phyloP scores from a whole-genome alignment of 2,329 filamentous ascomycete species.

The Fusarium solani-melongenae region DNA sequence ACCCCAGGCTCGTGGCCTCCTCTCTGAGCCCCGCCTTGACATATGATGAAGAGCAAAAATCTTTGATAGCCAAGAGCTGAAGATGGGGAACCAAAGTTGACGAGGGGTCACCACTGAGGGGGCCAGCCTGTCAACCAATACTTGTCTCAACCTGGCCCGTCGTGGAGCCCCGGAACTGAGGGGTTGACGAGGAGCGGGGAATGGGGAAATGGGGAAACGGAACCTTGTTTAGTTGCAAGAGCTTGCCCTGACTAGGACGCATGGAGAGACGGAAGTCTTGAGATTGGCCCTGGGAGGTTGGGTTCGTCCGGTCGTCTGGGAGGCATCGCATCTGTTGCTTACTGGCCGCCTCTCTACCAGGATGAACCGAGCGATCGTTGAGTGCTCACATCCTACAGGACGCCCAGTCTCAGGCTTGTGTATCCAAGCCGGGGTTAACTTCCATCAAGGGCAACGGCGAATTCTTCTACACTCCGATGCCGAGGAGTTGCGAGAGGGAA shows the following conservation, averaged over 20 bases:
- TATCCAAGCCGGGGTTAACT: neutral
- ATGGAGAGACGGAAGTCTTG: constrained; percentile 20
- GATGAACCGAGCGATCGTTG: neutral
- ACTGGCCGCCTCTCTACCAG: neutral
- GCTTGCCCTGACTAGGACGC: constrained; percentile 18
- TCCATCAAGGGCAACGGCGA: neutral
- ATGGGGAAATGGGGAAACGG: constrained; percentile 38
- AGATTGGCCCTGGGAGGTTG: neutral
- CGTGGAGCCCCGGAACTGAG: constrained; percentile 20
- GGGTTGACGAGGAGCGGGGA: constrained; percentile 23
- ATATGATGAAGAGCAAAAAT: neutral
- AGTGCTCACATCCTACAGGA: neutral
- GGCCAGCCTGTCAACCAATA: constrained; percentile 9
- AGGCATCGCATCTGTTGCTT: neutral
- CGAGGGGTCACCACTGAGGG: constrained; percentile 11
- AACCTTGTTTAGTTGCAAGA: constrained; percentile 14
- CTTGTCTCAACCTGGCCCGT: neutral
- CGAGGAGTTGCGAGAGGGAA: neutral
- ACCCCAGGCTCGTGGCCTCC: neutral
- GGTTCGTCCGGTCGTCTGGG: neutral
- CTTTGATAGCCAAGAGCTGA: neutral
- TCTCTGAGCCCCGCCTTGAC: neutral
- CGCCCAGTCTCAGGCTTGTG: too few species aligned
- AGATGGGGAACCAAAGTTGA: neutral
- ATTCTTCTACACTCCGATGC: constrained; percentile 1